These are phyloP conservation scores for Podaxis sp. DNA, from an alignment of 768 basidiomycete species.

Conservation along the genomic window DNA sequence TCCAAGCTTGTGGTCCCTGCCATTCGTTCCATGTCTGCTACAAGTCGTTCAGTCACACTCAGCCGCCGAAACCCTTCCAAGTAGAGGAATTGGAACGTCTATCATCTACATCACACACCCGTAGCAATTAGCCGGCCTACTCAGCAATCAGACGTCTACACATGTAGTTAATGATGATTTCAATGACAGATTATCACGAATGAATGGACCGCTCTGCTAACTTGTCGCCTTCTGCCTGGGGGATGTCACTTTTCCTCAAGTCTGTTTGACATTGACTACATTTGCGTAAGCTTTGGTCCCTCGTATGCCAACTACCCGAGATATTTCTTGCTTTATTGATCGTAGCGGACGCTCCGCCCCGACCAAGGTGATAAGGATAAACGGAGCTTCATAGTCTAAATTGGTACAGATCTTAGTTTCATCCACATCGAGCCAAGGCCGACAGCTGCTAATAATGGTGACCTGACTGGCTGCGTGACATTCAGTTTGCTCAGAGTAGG, in stretches of 20 bases:
- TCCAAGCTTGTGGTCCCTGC: too few relatives aligned
- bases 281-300: neutral
- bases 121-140: neutral
- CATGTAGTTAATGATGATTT: neutral
- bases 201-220: neutral
- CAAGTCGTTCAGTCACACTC: too few relatives aligned
- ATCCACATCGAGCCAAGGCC: neutral
- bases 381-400: neutral
- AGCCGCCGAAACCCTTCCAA: too few relatives aligned
- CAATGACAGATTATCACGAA: neutral
- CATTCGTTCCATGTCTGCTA: too few relatives aligned
- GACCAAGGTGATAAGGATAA: neutral
- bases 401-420: neutral
- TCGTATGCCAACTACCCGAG: neutral
- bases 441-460: neutral
- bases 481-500: neutral
- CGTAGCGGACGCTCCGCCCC: neutral
- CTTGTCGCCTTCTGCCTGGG: neutral
- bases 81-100: neutral
- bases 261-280: neutral
- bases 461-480: neutral
- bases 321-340: neutral
- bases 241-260: neutral
- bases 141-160: neutral
- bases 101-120: neutral